phyloP scores from a whole-genome alignment of 192 early-diverging fungal species.

The Funneliformis geosporum region DNA sequence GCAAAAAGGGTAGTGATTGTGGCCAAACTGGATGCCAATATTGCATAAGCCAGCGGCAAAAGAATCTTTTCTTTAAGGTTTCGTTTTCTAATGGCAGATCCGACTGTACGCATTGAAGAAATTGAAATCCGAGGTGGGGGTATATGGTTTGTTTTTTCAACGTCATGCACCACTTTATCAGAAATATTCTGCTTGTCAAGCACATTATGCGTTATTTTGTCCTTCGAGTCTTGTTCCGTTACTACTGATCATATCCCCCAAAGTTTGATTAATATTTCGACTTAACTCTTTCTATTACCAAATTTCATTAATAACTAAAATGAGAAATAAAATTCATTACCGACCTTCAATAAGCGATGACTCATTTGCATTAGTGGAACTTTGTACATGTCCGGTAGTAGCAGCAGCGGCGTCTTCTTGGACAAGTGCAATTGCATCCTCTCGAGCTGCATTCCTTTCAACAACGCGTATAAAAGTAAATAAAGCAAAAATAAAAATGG shows the following conservation, averaged over 20 bases:
- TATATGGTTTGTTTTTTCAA: background rate
- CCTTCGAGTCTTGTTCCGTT: background rate
- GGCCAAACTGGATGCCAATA: constrained; percentile 76
- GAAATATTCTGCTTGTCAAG: background rate
- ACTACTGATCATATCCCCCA: background rate
- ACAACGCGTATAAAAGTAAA: constrained; percentile 62
- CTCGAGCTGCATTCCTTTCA: constrained; percentile 48
- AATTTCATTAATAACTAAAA: background rate
- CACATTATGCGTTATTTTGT: background rate
- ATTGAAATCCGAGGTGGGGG: background rate
- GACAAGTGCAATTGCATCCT: constrained; percentile 28
- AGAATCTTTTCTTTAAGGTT: constrained; percentile 37
- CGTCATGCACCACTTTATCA: background rate
- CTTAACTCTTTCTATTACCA: background rate
- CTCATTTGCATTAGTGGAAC: background rate
- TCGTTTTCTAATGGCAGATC: constrained; percentile 32
- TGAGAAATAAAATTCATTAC: too few relatives aligned
- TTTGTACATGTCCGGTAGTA: too few relatives aligned
- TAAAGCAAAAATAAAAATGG: constrained; percentile 52
- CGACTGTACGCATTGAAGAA: constrained; percentile 6
- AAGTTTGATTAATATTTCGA: background rate
- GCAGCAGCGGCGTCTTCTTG: background rate
- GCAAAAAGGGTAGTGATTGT: constrained; percentile 79
- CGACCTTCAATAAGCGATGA: too few relatives aligned
- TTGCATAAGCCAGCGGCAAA: constrained; percentile 72